Base-by-base conservation (phyloP, 176 grass and related monocot species). In the Alopecurus myosuroides region DNA sequence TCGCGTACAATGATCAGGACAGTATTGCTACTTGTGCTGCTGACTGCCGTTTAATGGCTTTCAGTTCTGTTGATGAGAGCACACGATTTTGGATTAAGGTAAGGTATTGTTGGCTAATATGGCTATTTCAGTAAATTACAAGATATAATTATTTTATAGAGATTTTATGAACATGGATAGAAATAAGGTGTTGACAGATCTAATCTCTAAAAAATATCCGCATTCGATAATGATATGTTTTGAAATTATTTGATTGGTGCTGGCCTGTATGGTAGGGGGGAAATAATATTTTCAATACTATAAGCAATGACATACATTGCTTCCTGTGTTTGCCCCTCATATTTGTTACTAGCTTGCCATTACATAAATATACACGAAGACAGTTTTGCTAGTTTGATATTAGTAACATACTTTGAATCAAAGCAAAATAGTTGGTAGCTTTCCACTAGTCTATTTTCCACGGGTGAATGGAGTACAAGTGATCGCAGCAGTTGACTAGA, bases 71-170 rank as follows among this genome's bases (percentile, higher is more conserved):
- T 11, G 77, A 86, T 94, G 93, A 99, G 73, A 88, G 93, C 81
- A 91, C 88, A 66, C 87, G 97, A 87, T 86, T 99, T 89, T 99
- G 97, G 97, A 94, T 99, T 85, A 99, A 99, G 91, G 97, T 94
- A 84, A 70, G 34, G 9, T 28, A 67, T 64, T 50, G n/a, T 49
- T 74, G 17, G 53, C 33, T 75, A 84, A 25, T 67, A 40, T 79
- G 58, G 3, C 34, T 51, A 40, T 68, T 57, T 77, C 15, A 37
- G 11, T 42, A 53, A 64, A 55, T 53, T 7, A 26, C 34, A 44
- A n/a, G n/a, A 31, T 82, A 39, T 82, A 31, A 23, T 57, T 44
- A 20, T 64, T 64, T 3, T 45, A 20, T 44, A n/a, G n/a, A 39
- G 1, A 50, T 63, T 26, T 52, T 36, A 30, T 39, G 41, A 77